Conservation (phyloP, 2,329 filamentous ascomycete species). For the Juglanconis sp. region DNA sequence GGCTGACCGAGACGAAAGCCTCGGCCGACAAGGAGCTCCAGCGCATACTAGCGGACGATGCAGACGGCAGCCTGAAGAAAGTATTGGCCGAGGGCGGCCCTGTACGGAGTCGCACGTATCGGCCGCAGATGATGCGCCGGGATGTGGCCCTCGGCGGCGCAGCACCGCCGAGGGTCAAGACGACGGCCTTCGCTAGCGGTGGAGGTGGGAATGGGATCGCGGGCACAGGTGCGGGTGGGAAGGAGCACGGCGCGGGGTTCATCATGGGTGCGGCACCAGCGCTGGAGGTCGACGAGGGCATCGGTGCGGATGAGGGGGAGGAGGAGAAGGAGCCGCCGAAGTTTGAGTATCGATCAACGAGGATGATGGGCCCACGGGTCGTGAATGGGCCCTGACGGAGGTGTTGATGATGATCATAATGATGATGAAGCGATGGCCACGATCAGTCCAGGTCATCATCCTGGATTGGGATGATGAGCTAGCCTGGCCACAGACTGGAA, state of each 20-base stretch:
- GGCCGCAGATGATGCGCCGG: constrained; percentile 52
- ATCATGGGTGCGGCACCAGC: neutral
- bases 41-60: constrained; percentile 51
- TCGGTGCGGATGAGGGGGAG: constrained; percentile 33
- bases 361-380: constrained; percentile 24
- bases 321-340: constrained; percentile 30
- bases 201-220: constrained; percentile 6
- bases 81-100: constrained; percentile 33
- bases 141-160: constrained; percentile 25
- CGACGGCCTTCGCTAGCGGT: constrained; percentile 10
- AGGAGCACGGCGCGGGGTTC: neutral
- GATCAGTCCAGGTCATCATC: no score
- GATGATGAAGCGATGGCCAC: no score
- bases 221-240: neutral
- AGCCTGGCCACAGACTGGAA: neutral
- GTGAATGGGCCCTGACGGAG: constrained; percentile 2
- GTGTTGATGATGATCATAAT: neutral
- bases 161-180: constrained; percentile 24
- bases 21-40: constrained; percentile 59
- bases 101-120: constrained; percentile 45
- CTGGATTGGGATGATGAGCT: no score
- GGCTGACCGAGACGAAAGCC: constrained; percentile 61
- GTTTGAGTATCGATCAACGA: constrained; percentile 41
- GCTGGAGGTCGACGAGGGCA: constrained; percentile 40
- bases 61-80: constrained; percentile 34